phyloP scores from a whole-genome alignment of 208 protist genomes.

The Naegleria fowleri region DNA sequence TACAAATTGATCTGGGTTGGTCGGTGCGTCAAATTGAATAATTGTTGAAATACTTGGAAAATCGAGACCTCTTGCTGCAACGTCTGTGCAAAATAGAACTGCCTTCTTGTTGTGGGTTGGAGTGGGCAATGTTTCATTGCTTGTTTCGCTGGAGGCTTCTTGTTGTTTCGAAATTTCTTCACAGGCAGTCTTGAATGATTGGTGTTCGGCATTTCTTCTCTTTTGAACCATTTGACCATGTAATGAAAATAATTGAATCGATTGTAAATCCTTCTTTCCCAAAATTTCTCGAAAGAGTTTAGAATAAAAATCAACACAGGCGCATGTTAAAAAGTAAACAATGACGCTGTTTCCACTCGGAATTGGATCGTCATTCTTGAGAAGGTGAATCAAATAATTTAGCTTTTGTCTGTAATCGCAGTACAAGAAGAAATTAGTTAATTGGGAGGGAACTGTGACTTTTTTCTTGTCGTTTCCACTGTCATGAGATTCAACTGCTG shows the following conservation, averaged over 20 bases:
- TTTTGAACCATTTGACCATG: slow-evolving; percentile 83
- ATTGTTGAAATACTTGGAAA: slow-evolving; percentile 88
- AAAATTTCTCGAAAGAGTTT: slow-evolving; percentile 51
- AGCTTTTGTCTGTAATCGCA: background rate
- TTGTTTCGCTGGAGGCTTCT: background rate
- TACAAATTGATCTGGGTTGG: slow-evolving; percentile 85
- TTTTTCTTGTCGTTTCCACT: background rate
- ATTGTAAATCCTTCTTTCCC: slow-evolving; percentile 39
- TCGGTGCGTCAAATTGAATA: slow-evolving; percentile 93
- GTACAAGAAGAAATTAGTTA: slow-evolving; percentile 72
- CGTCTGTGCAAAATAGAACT: slow-evolving; percentile 91
- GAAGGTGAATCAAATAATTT: background rate
- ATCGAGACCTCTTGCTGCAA: slow-evolving; percentile 89
- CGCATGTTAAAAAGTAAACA: slow-evolving; percentile 83
- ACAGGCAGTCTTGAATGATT: slow-evolving; percentile 53
- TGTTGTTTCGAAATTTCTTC: slow-evolving; percentile 33
- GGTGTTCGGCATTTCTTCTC: slow-evolving; percentile 70
- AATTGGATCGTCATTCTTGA: background rate
- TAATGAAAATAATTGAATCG: slow-evolving; percentile 59
- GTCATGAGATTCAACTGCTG: background rate
- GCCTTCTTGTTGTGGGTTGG: slow-evolving; percentile 11
- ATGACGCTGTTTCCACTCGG: slow-evolving; percentile 47
- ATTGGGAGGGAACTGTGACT: background rate
- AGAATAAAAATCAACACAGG: slow-evolving; percentile 59
- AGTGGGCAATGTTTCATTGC: background rate